These are phyloP conservation scores for Nitzschia sp. DNA, from an alignment of 108 stramenopile species.

Conservation along the genomic window DNA sequence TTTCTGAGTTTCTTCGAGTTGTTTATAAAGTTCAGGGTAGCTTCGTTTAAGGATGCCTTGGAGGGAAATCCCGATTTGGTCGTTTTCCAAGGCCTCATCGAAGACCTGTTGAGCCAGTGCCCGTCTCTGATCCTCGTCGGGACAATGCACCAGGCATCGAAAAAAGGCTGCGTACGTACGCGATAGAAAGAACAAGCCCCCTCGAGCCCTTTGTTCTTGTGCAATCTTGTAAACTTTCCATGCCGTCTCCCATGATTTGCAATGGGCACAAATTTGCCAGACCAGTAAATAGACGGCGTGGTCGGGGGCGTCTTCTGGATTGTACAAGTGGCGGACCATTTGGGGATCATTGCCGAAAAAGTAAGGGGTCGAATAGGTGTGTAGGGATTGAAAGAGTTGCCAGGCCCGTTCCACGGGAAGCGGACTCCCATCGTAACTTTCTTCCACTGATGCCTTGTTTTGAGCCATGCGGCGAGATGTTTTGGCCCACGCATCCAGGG, in stretches of 20 bases:
- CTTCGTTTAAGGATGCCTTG: neutral
- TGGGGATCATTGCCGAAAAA: neutral
- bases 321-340: conserved; percentile 8
- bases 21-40: neutral
- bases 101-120: neutral
- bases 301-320: conserved; percentile 7
- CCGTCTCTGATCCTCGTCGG: neutral
- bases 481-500: conserved; percentile 22
- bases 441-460: neutral
- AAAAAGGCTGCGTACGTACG: conserved; percentile 8
- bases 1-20: neutral
- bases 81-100: conserved; percentile 5
- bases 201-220: neutral
- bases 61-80: neutral
- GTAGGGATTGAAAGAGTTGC: conserved; percentile 16
- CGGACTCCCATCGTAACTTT: neutral
- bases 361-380: neutral
- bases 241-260: conserved; percentile 2
- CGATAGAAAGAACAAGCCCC: neutral
- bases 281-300: conserved; percentile 6
- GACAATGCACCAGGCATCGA: neutral
- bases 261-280: conserved; percentile 16
- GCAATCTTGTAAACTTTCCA: conserved; percentile 12
- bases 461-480: neutral
- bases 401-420: conserved; percentile 18